phyloP scores from a whole-genome alignment of 495 filamentous ascomycete genomes.

The Chaetomium tenue region DNA sequence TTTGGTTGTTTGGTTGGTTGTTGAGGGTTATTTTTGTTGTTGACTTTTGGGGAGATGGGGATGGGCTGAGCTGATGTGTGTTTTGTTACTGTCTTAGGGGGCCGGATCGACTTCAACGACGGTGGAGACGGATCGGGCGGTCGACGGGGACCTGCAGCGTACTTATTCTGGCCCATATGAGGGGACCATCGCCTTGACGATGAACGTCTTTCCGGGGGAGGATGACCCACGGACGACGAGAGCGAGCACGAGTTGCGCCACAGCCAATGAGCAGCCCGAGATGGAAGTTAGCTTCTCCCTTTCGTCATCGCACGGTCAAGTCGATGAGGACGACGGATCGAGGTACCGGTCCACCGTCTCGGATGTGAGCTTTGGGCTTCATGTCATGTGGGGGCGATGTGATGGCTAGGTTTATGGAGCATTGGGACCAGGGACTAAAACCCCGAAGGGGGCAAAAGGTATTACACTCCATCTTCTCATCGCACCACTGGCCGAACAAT shows the following conservation, averaged over 20 bases:
- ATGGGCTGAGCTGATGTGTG: neutral
- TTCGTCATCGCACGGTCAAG: neutral
- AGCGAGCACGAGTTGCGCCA: slow-evolving; percentile 4
- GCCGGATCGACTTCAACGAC: neutral
- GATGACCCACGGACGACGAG: neutral
- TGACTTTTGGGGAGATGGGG: neutral
- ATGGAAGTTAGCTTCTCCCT: slow-evolving; percentile 1
- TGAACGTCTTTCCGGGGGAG: neutral
- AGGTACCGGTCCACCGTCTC: neutral
- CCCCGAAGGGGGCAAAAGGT: too few species aligned
- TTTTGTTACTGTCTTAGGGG: neutral
- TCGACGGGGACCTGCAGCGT: neutral
- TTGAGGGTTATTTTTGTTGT: neutral
- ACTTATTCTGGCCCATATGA: neutral
- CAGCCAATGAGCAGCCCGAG: neutral
- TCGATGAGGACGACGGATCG: neutral
- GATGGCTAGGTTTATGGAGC: neutral
- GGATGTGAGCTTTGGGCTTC: neutral
- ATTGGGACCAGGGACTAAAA: too few species aligned
- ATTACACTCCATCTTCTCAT: too few species aligned
- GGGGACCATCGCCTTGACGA: neutral
- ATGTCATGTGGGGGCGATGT: slow-evolving; percentile 2
- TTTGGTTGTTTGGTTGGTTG: neutral
- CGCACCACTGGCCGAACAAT: too few species aligned
- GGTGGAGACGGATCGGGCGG: neutral